Percentiles rank a stretch among this genome's conserved stretches.
Conservation (phyloP, 164 flowering plant species). For the Vitis amurensis region DNA sequence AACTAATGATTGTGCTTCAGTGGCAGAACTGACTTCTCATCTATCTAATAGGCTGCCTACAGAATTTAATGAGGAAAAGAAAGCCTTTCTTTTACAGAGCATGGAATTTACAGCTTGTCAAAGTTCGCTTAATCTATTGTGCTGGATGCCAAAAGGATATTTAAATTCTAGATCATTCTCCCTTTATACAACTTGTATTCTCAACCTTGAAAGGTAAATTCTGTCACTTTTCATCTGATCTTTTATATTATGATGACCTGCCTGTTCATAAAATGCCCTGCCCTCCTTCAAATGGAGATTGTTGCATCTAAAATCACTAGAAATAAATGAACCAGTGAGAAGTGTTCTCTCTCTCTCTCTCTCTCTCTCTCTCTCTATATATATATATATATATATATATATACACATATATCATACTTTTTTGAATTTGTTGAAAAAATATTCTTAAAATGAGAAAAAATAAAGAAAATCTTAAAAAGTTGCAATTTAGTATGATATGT, state of each 20-base stretch:
- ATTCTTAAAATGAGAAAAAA: no score
- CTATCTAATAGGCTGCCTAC: constrained; percentile 11
- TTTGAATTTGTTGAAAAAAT: no score
- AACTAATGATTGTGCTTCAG: constrained; percentile 8
- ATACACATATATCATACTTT: no score
- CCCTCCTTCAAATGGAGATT: background rate
- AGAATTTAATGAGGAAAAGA: constrained; percentile 6
- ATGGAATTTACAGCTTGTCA: constrained; percentile 39
- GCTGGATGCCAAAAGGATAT: constrained; percentile 65
- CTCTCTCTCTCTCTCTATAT: background rate
- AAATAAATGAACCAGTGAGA: background rate
- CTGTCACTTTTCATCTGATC: background rate
- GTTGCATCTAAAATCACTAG: background rate
- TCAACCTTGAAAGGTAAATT: constrained; percentile 80
- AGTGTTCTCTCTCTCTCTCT: constrained; percentile 1
- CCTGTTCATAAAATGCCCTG: background rate
- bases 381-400: no score
- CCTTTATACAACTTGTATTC: constrained; percentile 35
- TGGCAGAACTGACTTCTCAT: constrained; percentile 3
- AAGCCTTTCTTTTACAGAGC: background rate
- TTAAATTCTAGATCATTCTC: constrained; percentile 39
- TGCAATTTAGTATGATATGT: no score
- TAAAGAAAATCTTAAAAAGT: no score
- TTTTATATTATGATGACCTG: background rate
- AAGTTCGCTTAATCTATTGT: constrained; percentile 54